Percentiles rank a stretch among this genome's conserved stretches.
These are phyloP conservation scores for Eucalyptus virginea DNA, from an alignment of 345 rosid species.

Conservation along the genomic window DNA sequence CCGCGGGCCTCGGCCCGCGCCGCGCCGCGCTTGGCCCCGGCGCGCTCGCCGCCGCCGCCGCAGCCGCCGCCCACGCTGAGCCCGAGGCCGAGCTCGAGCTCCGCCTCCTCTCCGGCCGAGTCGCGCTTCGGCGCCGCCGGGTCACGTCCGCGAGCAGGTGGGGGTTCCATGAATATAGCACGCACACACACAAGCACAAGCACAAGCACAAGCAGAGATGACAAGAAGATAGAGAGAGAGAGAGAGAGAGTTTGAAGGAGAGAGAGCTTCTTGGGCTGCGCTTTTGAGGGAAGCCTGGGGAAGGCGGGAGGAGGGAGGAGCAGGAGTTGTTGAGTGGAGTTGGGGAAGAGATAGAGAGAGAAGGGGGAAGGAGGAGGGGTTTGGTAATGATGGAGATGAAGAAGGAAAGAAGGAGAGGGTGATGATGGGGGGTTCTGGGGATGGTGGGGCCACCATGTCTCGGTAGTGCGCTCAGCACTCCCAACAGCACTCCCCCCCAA, in stretches of 20 bases:
- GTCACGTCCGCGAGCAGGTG: neutral
- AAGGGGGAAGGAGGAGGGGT: neutral
- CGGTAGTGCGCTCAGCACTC: slow-evolving; percentile 78
- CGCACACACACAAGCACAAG: neutral
- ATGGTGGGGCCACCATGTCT: slow-evolving; percentile 68
- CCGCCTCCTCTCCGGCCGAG: slow-evolving; percentile 6
- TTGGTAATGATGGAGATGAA: neutral
- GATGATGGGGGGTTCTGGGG: slow-evolving; percentile 73
- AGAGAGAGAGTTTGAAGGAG: neutral
- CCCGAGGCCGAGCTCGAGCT: slow-evolving; percentile 17
- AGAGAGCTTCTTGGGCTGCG: neutral
- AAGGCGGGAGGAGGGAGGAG: neutral
- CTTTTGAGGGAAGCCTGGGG: neutral
- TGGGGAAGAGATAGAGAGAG: neutral
- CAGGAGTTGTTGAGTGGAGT: neutral
- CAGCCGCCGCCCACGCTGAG: slow-evolving; percentile 67
- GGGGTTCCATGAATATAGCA: neutral
- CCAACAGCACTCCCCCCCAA: neutral
- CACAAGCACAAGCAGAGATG: neutral
- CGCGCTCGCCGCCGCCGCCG: slow-evolving; percentile 36
- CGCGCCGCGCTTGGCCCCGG: slow-evolving; percentile 19
- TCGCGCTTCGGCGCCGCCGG: neutral
- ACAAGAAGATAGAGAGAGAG: neutral
- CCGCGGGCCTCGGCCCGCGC: slow-evolving; percentile 49
- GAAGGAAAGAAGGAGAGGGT: neutral